Evolutionary conservation across 148 eudicot species (phyloP).

Genomic region (Nyssa sinensis): DNA sequence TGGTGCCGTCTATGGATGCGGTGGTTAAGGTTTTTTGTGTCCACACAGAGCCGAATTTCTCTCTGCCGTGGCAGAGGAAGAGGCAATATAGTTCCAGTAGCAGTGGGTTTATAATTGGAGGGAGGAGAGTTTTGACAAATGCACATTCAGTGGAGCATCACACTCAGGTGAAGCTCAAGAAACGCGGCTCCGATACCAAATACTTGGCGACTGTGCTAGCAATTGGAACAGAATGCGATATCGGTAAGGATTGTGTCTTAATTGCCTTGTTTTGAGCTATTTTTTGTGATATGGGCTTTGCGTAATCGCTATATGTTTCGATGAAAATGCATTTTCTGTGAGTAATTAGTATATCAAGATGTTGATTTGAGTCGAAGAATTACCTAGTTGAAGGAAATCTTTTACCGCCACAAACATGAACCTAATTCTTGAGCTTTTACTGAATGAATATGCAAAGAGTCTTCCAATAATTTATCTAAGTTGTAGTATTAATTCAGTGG

Average conservation of each 20-base stretch:
- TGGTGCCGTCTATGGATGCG: slow-evolving; percentile 68
- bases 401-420: no score
- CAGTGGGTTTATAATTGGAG: slow-evolving; percentile 73
- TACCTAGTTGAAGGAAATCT: no score
- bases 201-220: slow-evolving; percentile 83
- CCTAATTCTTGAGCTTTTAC: no score
- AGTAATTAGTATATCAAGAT: no score
- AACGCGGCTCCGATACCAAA: slow-evolving; percentile 84
- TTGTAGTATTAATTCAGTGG: no score
- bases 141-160: slow-evolving; percentile 87
- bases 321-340: no score
- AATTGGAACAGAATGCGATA: slow-evolving; percentile 83
- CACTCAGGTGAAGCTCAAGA: slow-evolving; percentile 85
- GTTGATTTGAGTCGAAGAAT: no score
- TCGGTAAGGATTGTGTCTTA: slow-evolving; percentile 63
- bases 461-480: no score
- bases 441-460: no score
- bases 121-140: slow-evolving; percentile 78
- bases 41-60: slow-evolving; percentile 84
- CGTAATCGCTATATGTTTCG: not conserved
- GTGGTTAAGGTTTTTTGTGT: slow-evolving; percentile 90
- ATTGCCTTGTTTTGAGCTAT: slow-evolving; percentile 8
- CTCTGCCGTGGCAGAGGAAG: slow-evolving; percentile 91
- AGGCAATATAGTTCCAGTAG: slow-evolving; percentile 86
- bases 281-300: slow-evolving; percentile 10